Base-by-base conservation (phyloP, 1,139 yeast genomes). In the Candida sp. region DNA sequence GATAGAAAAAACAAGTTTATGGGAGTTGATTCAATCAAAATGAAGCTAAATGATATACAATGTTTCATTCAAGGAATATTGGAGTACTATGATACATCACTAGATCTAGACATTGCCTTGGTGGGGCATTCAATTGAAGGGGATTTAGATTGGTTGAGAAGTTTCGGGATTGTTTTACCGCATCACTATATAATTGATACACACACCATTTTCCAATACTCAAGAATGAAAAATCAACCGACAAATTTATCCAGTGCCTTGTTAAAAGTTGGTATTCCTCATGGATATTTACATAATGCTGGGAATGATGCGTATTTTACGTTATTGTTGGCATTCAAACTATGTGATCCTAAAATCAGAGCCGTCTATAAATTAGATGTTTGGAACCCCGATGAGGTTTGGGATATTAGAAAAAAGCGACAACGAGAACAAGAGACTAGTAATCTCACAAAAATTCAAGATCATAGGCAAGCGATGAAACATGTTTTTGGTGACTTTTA, bases 251-350 rank as follows among this genome's bases (percentile, higher is more conserved):
- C 77, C 4, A 77, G 71, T 39, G 70, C 82, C 1, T 64, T 86
- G 21, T 66, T 74, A 38, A 61, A 69, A 42, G 66, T 82, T 23
- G 67, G 73, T 6, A 70, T 87, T 5, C 88, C 90, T 0, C 80
- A 81, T 56, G 73, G 84, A 1, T 77, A 71, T 48, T 63, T 86
- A 39, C 96, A 87, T 57, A 87, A 87, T 56, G 95, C 91, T 2
- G 91, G 87, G n/a, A 87, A 87, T 56, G 96, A 87, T 59, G 82
- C 93, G 1, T 83, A 83, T 54, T 84, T 77, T 52, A 86, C 95
- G 0, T 59, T 86, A 40, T 48, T 77, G 25, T 63, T 82, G 32
- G 74, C 81, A 22, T 52, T 83, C 57, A 70, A 72, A 41, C 56
- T 82, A 45, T 64, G 79, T 35, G 88, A 84, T 55, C 84, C 85